A percentile compares a stretch with the other conserved stretches of the same genome.
These are phyloP conservation scores for Astrocystis sublimbata DNA, from an alignment of 495 filamentous ascomycete genomes.

Conservation along the genomic window DNA sequence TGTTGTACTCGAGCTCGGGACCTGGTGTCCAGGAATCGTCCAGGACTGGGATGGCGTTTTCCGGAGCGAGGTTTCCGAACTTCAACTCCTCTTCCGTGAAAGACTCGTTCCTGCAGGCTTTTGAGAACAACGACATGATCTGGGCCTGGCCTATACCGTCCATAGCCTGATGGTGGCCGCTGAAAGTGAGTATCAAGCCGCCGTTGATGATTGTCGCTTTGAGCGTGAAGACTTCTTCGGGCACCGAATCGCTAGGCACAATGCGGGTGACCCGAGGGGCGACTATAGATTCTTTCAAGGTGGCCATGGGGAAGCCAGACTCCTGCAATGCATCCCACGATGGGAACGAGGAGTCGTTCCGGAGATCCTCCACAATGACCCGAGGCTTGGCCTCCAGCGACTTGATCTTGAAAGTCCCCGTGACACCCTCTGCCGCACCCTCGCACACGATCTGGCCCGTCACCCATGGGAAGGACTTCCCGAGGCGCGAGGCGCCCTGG, in stretches of 20 bases:
- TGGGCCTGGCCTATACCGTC: conserved; percentile 56
- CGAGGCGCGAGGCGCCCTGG: conserved; percentile 15
- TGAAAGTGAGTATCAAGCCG: conserved; percentile 52
- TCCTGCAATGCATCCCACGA: background rate
- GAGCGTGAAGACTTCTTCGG: conserved; percentile 45
- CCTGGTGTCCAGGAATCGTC: background rate
- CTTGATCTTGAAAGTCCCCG: conserved; percentile 47
- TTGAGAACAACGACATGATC: conserved; percentile 54
- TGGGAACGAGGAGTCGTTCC: background rate
- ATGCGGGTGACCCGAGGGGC: background rate
- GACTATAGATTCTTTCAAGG: background rate
- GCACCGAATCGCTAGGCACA: conserved; percentile 14
- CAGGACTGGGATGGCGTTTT: background rate
- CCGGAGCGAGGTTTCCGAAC: conserved; percentile 39
- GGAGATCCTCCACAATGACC: background rate
- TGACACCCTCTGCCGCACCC: conserved; percentile 32
- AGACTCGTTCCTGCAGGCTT: conserved; percentile 48
- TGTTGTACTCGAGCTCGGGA: conserved; percentile 3
- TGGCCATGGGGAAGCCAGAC: background rate
- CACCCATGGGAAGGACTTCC: conserved; percentile 53
- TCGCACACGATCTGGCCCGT: conserved; percentile 55
- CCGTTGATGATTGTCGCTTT: conserved; percentile 56
- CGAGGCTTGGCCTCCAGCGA: conserved; percentile 12
- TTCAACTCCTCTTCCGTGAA: conserved; percentile 49
- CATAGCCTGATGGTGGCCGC: conserved; percentile 52